phyloP scores from a whole-genome alignment of 306 rosid genomes.

The Parietaria judaica region DNA sequence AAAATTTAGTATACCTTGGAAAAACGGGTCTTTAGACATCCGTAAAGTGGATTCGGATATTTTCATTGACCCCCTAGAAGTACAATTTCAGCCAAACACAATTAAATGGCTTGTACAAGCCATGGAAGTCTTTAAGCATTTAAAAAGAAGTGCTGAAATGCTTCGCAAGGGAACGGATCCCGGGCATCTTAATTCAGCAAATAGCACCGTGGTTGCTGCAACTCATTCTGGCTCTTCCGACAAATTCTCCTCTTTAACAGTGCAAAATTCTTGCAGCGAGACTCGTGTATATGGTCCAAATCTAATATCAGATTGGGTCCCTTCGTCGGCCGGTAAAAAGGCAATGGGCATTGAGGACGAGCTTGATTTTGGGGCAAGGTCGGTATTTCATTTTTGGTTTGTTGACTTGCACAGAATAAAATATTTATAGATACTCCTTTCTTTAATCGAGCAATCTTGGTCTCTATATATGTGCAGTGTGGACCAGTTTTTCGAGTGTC shows the following conservation, averaged over 20 bases:
- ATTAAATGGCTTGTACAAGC: constrained; percentile 52
- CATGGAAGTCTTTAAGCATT: constrained; percentile 47
- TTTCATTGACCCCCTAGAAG: constrained; percentile 58
- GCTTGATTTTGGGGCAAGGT: constrained; percentile 93
- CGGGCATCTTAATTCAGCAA: constrained; percentile 26
- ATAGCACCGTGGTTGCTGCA: constrained; percentile 29
- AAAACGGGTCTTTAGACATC: constrained; percentile 84
- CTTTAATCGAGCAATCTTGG: not conserved
- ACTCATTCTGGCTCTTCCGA: constrained; percentile 26
- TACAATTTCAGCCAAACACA: constrained; percentile 74
- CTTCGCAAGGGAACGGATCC: constrained; percentile 33
- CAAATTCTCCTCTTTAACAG: constrained; percentile 27
- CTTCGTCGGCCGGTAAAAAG: constrained; percentile 28
- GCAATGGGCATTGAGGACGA: constrained; percentile 45
- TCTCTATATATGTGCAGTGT: constrained; percentile 50
- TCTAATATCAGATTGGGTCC: constrained; percentile 86
- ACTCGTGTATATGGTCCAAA: constrained; percentile 49
- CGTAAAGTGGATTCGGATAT: constrained; percentile 75
- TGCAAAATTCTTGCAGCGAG: constrained; percentile 36
- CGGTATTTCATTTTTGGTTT: constrained; percentile 24
- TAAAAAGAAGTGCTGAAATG: constrained; percentile 30
- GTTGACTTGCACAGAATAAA: constrained; percentile 12
- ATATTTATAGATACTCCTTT: constrained; percentile 3
- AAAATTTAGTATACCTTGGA: constrained; percentile 84
- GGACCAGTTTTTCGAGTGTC: constrained; percentile 95